Evolutionary conservation across 2,329 filamentous ascomycete species (phyloP), one percentile per base, ranked within the genome.

Genomic region (Clarireedia paspali): DNA sequence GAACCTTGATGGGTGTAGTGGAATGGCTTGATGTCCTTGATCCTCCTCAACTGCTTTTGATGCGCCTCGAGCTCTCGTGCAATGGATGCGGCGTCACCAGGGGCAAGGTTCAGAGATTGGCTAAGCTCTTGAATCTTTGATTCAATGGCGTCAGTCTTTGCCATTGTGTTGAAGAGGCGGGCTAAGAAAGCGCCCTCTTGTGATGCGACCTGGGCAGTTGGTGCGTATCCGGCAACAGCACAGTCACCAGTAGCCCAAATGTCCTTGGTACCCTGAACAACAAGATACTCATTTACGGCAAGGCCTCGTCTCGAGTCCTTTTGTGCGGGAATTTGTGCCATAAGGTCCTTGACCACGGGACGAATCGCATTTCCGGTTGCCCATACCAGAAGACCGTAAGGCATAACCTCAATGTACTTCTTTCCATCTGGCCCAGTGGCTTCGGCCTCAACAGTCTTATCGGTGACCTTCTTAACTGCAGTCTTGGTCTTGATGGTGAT

Each of bases 201-300:
- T 9, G 88, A 83, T 56, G 94, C 94, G 47, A 99, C 94, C 78
- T 99, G 94, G 30, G 94, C 94, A 7, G 94, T 99, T 38, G 94
- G 94, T 30, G 94, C 94, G 71, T 99, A 99, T 72, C 95, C 95
- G 64, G 94, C 94, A 50, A 97, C 88, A 55, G 92, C 92, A 72
- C 94, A 99, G 78, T 99, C 94, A 67, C 94, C 94, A 53, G 96
- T 87, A 50, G 94, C 94, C 94, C 94, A 99, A 72, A 99, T 89
- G 71, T 97, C 95, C 70, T 95, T 91, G 49, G 92, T 84, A 56
- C 94, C 94, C 75, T 99, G 95, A 60, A 99, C 94, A 58, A 97
- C 94, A 12, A 99, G 87, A 75, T 96, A 99, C 74, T 99, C 94
- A 76, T 99, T 99, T 61, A 99, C 94, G 55, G 90, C 89, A 49